These are phyloP conservation scores for Helichrysum umbraculigerum DNA, from an alignment of 129 eudicot species.

Conservation along the genomic window DNA sequence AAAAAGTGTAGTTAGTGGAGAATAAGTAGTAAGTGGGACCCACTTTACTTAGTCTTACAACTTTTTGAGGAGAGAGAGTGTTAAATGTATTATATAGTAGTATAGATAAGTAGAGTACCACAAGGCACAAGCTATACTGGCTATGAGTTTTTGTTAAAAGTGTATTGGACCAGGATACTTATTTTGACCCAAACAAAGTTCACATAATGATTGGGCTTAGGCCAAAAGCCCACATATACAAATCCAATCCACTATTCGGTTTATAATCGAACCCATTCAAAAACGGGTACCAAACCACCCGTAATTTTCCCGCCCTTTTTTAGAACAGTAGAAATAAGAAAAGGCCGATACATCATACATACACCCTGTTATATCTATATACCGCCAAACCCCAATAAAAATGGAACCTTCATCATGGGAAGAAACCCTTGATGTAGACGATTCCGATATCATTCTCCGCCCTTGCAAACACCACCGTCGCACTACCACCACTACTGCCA, in stretches of 20 bases:
- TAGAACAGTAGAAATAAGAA: not conserved
- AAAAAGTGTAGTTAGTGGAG: too few species aligned
- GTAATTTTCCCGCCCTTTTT: conserved; percentile 18
- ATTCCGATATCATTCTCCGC: conserved; percentile 70
- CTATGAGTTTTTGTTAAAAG: too few species aligned
- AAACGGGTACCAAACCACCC: not conserved
- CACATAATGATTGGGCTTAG: not conserved
- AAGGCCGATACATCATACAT: not conserved
- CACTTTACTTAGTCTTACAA: too few species aligned
- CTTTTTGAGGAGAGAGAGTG: too few species aligned
- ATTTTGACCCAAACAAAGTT: too few species aligned
- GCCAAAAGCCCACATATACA: not conserved
- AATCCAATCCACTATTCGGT: not conserved
- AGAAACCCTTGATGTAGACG: conserved; percentile 68
- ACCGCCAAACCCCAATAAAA: conserved; percentile 6
- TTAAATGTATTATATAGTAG: too few species aligned
- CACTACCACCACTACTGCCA: conserved; percentile 16
- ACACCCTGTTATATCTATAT: not conserved
- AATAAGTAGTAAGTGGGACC: too few species aligned
- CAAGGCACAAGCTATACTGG: too few species aligned
- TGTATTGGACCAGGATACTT: too few species aligned
- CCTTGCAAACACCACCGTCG: conserved; percentile 60
- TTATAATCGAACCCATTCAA: not conserved
- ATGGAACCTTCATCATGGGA: conserved; percentile 39
- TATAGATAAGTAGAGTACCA: too few species aligned